A percentile compares a stretch with the other conserved stretches of the same genome.
Evolutionary conservation across 495 filamentous ascomycete genomes (phyloP).

Genomic region (Hyaloscypha hepaticicola): DNA sequence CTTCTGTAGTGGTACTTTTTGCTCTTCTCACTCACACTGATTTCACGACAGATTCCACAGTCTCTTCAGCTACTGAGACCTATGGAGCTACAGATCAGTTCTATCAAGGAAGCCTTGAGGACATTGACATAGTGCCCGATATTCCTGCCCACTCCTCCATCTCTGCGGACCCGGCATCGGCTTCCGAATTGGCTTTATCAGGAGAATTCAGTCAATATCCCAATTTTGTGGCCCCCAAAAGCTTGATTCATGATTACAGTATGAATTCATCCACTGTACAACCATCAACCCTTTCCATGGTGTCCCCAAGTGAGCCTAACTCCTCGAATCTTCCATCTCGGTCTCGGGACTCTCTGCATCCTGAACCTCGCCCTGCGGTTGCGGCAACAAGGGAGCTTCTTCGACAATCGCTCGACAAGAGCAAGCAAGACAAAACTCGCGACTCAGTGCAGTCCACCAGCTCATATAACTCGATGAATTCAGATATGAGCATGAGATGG

Average conservation of each 20-base stretch:
- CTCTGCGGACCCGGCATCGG: not conserved
- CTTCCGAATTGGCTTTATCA: not conserved
- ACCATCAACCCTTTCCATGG: not conserved
- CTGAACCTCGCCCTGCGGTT: not conserved
- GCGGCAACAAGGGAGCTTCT: not conserved
- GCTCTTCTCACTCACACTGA: not conserved
- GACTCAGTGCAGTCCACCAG: slow-evolving; percentile 6
- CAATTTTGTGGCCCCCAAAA: not conserved
- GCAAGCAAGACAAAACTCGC: slow-evolving; percentile 1
- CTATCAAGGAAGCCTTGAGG: not conserved
- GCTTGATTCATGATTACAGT: not conserved
- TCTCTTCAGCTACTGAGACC: not conserved
- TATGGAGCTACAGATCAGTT: not conserved
- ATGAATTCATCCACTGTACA: slow-evolving; percentile 1
- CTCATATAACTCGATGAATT: slow-evolving; percentile 8
- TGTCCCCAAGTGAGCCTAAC: not conserved
- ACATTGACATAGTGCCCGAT: not conserved
- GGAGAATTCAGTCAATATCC: not conserved
- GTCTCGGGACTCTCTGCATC: not conserved
- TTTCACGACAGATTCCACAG: not conserved
- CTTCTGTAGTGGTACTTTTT: not conserved
- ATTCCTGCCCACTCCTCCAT: not conserved
- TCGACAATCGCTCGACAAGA: not conserved
- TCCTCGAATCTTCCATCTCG: not conserved
- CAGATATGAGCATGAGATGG: slow-evolving; percentile 5